Percentiles rank a stretch among this genome's conserved stretches.
Conservation (phyloP, 352 stramenopile genomes). For the Thalassiosira delicatula region DNA sequence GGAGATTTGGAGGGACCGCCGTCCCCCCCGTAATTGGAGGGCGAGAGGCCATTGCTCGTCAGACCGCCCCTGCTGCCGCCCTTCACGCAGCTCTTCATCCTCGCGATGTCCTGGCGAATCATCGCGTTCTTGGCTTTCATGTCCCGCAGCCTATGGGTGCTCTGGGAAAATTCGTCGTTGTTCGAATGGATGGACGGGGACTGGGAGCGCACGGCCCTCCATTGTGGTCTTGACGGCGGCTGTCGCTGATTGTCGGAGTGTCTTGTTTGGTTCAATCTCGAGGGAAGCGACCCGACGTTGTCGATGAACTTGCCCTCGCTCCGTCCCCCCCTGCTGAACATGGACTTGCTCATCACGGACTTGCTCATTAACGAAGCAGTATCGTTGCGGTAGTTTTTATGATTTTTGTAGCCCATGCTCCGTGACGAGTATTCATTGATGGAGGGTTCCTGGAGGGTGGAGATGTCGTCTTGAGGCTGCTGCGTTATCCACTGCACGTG, state of each 20-base stretch:
- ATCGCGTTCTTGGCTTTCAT: conserved; percentile 23
- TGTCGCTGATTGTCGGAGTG: not conserved
- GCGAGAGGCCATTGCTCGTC: too few relatives aligned
- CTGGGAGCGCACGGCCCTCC: too few relatives aligned
- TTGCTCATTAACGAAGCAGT: too few relatives aligned
- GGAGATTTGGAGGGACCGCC: too few relatives aligned
- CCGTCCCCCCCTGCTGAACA: conserved; percentile 8
- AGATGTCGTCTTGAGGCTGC: too few relatives aligned
- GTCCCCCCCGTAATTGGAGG: too few relatives aligned
- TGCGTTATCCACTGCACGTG: too few relatives aligned
- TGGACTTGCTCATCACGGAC: conserved; percentile 10
- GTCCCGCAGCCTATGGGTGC: conserved; percentile 14
- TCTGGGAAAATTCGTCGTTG: not conserved
- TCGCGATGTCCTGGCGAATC: conserved; percentile 22
- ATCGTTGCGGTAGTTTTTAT: too few relatives aligned
- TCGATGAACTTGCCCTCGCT: conserved; percentile 13
- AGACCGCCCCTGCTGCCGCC: too few relatives aligned
- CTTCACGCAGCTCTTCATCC: conserved; percentile 12
- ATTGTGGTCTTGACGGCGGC: not conserved
- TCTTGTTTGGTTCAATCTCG: not conserved
- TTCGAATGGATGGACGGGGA: not conserved
- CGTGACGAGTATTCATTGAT: too few relatives aligned
- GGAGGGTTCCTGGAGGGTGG: too few relatives aligned
- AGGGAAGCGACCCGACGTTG: conserved; percentile 6
- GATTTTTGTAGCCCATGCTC: too few relatives aligned